Evolutionary conservation across 164 flowering plant genomes (phyloP), one percentile per base, ranked within the genome.

Genomic region (Nymphaea colorata): DNA sequence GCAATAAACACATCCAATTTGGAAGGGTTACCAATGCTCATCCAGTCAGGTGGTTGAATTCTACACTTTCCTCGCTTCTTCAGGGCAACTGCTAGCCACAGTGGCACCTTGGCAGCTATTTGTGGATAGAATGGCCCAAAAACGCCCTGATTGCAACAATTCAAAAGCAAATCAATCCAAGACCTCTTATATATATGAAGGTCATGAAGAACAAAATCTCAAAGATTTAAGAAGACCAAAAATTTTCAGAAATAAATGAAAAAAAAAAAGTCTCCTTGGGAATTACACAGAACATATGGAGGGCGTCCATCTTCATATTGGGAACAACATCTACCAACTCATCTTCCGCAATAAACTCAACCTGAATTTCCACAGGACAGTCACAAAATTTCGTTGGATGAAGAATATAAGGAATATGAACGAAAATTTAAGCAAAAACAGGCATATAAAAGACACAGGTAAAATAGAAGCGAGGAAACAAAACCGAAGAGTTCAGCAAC

Each of bases 1-100:
- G 55, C 55, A 47, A 47, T 7, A 45, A 45, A 10, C 11, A 6
- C 55, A 47, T 47, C 12, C 7, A 4, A 3, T 6, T 47, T 47
- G 4, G 12, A 47, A 6, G 55, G 55, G 89, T 75, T 74, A 90
- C 96, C 94, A 41, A 93, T 78, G 2, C 88, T 80, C 96, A 93
- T 87, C 98, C 98, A 93, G 17, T 79, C 76, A 0, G 97, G 98
- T 59, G 88, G 81, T 63, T 84, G 83, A 78, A 93, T 83, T 1
- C 85, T 72, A 77, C 98, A 93, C 69, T 93, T 93, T 16, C 98
- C 98, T 72, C 98, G 78, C 77, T 81, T 91, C 86, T 89, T 91
- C 78, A 91, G 69, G 68, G 96, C 93, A 61, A 86, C 79, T 0
- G 96, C 98, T 4, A 91, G 83, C 98, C 96, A 91, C 8, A 91